phyloP scores from a whole-genome alignment of 2,329 filamentous ascomycete species.

The Colletotrichum sp. region DNA sequence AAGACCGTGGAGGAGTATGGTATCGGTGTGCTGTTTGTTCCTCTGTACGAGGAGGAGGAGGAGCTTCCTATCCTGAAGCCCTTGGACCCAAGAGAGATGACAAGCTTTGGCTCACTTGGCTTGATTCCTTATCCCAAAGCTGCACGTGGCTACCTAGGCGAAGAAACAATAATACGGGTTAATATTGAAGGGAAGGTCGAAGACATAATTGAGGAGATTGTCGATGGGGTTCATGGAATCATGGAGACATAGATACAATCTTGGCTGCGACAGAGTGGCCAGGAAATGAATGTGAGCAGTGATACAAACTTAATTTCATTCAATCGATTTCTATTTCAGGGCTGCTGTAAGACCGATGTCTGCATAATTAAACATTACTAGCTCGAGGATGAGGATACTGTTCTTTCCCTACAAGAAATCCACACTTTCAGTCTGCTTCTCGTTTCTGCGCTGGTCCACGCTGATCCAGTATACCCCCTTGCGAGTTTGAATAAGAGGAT shows the following conservation, averaged over 20 bases:
- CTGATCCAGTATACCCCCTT: conserved; percentile 19
- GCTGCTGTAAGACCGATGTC: too few species aligned
- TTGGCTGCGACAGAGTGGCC: too few species aligned
- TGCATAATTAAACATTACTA: too few species aligned
- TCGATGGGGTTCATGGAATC: not conserved
- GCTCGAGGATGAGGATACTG: too few species aligned
- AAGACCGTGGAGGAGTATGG: conserved; percentile 28
- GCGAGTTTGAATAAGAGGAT: conserved; percentile 15
- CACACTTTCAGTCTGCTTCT: conserved; percentile 22
- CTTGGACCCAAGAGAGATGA: not conserved
- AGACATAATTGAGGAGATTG: not conserved
- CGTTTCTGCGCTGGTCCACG: conserved; percentile 8
- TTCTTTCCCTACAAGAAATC: not conserved
- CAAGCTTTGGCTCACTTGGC: not conserved
- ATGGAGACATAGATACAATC: not conserved
- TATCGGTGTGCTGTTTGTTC: conserved; percentile 33
- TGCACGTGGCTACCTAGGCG: not conserved
- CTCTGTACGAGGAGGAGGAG: conserved; percentile 15
- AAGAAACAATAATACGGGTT: not conserved
- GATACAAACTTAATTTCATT: too few species aligned
- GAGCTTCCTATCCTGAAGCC: not conserved
- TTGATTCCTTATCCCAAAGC: not conserved
- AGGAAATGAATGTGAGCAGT: too few species aligned
- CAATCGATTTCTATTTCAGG: too few species aligned
- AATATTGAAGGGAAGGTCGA: not conserved